Base-by-base conservation (phyloP, 2,329 filamentous ascomycete species). In the Balansia obtecta region DNA sequence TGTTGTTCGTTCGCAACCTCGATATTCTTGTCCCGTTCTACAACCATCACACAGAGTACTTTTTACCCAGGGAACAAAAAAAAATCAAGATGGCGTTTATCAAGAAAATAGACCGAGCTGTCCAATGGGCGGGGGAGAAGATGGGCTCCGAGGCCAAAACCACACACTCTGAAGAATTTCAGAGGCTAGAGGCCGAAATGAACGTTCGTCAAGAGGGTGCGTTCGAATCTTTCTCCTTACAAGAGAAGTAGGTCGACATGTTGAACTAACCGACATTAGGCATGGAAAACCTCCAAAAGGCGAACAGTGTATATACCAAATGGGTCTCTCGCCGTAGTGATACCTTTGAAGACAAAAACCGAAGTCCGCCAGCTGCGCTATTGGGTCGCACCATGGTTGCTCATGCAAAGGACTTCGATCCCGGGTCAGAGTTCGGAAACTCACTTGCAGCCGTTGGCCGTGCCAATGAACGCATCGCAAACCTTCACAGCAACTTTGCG, bases 81-180 rank as follows among this genome's bases (percentile, higher is more conserved):
- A n/a, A n/a, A n/a, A n/a, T n/a, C n/a, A n/a, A n/a, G n/a, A 80
- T 79, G 76, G 70, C 74, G 59, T 72, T 80, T 61, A 76, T 73
- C 69, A 95, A 95, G 76, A 95, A 94, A 67, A 82, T 97, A 65
- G 91, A 90, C 71, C 85, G 91, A 63, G 84, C 95, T 74, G 94
- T 91, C 74, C 91, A 97, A 84, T 97, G 91, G 91, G 88, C 90
- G 38, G 88, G 88, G 58, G 91, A 97, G 72, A 88, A 90, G 71
- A 95, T 97, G 87, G 91, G 91, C 60, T 81, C 80, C 57, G 90
- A 96, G 69, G 79, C 83, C 69, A 93, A 89, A 71, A 96, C 91
- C 10, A 81, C 76, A 65, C 82, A 88, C 56, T 86, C 88, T 0
- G 89, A 97, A 48, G 86, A 96, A 62, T 97, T 97, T 77, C 94